phyloP scores from a whole-genome alignment of 78 protist species.

The Cyanophora paradoxa region DNA sequence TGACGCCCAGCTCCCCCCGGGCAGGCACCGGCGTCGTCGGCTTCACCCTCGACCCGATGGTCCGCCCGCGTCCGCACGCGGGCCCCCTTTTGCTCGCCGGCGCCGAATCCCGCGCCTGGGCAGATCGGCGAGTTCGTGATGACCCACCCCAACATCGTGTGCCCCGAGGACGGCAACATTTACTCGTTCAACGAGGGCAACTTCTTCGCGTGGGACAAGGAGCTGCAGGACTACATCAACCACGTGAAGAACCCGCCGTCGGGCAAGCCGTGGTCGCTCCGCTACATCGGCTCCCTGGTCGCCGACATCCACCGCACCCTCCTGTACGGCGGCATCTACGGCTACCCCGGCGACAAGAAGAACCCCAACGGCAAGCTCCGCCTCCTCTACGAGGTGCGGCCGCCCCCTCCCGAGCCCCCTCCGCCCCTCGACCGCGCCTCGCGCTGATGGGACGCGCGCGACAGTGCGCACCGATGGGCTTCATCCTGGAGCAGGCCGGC shows the following conservation, averaged over 20 bases:
- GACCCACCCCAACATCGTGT: slow-evolving; percentile 57
- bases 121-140: slow-evolving; percentile 68
- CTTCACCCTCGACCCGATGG: slow-evolving; percentile 47
- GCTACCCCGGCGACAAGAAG: slow-evolving; percentile 80
- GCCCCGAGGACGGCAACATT: slow-evolving; percentile 35
- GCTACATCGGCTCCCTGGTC: slow-evolving; percentile 90
- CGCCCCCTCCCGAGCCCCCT: no score
- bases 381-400: slow-evolving; percentile 60
- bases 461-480: slow-evolving; percentile 68
- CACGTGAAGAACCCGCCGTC: background rate
- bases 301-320: slow-evolving; percentile 93
- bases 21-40: background rate
- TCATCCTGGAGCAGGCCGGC: slow-evolving; percentile 54
- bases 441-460: no score
- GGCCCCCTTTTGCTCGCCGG: background rate
- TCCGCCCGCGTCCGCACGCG: background rate
- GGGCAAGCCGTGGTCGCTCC: background rate
- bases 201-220: slow-evolving; percentile 51
- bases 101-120: background rate
- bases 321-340: slow-evolving; percentile 90
- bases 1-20: no score
- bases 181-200: slow-evolving; percentile 92
- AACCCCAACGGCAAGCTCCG: slow-evolving; percentile 72
- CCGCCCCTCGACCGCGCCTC: background rate
- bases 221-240: background rate